Conservation (phyloP, 2,329 filamentous ascomycete genomes). For the Fusarium luffae region DNA sequence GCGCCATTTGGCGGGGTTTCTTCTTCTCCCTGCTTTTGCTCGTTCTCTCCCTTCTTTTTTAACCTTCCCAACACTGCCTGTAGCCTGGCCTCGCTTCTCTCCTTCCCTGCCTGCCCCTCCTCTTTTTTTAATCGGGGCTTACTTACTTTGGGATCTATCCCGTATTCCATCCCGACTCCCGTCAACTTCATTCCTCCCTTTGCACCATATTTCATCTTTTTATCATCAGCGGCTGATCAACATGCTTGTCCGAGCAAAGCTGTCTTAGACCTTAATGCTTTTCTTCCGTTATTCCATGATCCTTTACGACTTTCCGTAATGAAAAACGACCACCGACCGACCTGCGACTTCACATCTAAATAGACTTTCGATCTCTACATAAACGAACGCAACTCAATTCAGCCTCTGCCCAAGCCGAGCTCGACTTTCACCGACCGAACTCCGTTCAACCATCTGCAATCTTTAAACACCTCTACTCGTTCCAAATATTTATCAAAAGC, state of each 20-base stretch:
- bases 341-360: slow-evolving; percentile 33
- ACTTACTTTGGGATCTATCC: slow-evolving; percentile 38
- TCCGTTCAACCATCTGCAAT: slow-evolving; percentile 13
- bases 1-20: slow-evolving; percentile 25
- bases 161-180: slow-evolving; percentile 36
- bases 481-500: slow-evolving; percentile 4
- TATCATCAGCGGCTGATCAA: slow-evolving; percentile 39
- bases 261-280: slow-evolving; percentile 46
- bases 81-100: slow-evolving; percentile 7
- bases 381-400: slow-evolving; percentile 11
- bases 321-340: slow-evolving; percentile 41
- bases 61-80: background rate
- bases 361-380: slow-evolving; percentile 35
- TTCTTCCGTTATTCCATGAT: slow-evolving; percentile 43
- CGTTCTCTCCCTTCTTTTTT: slow-evolving; percentile 29
- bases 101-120: slow-evolving; percentile 41
- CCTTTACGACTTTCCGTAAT: slow-evolving; percentile 46
- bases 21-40: slow-evolving; percentile 22
- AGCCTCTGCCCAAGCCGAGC: slow-evolving; percentile 34
- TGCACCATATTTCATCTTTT: slow-evolving; percentile 30
- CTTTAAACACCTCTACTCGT: background rate
- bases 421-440: slow-evolving; percentile 21
- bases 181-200: slow-evolving; percentile 41
- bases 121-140: slow-evolving; percentile 42
- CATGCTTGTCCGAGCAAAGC: slow-evolving; percentile 34